Evolutionary conservation across 176 grass and related monocot genomes (phyloP).

Genomic region (Cymbopogon citratus): DNA sequence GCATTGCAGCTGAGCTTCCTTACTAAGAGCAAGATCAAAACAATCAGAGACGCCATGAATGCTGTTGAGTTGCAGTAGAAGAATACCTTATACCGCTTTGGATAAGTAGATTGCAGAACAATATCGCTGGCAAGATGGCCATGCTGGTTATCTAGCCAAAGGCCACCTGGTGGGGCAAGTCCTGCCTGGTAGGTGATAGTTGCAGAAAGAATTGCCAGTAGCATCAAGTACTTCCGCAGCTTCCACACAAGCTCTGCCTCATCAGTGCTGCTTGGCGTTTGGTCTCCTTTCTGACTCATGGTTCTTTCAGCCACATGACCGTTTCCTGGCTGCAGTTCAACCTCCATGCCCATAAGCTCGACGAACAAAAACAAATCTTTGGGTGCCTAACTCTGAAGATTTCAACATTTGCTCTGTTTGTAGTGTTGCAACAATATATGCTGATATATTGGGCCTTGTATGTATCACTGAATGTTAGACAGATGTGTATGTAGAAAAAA

Average conservation of each 20-base stretch:
- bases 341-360: constrained; percentile 18
- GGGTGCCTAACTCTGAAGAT: neutral
- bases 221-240: constrained; percentile 46
- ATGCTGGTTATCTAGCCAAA: constrained; percentile 44
- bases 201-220: constrained; percentile 39
- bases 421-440: neutral
- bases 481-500: neutral
- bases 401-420: neutral
- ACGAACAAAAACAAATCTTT: neutral
- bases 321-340: neutral
- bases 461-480: neutral
- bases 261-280: neutral
- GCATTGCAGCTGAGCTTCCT: neutral
- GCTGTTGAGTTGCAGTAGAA: constrained; percentile 39
- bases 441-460: neutral
- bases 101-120: constrained; percentile 26
- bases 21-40: constrained; percentile 27
- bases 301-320: neutral
- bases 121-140: constrained; percentile 29
- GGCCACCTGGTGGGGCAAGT: constrained; percentile 44
- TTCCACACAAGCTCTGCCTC: constrained; percentile 37
- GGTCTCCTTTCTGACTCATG: neutral
- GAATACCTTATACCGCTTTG: constrained; percentile 32
- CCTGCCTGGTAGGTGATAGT: constrained; percentile 44
- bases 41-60: constrained; percentile 42